phyloP scores from a whole-genome alignment of 495 filamentous ascomycete species.

The Penicillium robsamsonii region DNA sequence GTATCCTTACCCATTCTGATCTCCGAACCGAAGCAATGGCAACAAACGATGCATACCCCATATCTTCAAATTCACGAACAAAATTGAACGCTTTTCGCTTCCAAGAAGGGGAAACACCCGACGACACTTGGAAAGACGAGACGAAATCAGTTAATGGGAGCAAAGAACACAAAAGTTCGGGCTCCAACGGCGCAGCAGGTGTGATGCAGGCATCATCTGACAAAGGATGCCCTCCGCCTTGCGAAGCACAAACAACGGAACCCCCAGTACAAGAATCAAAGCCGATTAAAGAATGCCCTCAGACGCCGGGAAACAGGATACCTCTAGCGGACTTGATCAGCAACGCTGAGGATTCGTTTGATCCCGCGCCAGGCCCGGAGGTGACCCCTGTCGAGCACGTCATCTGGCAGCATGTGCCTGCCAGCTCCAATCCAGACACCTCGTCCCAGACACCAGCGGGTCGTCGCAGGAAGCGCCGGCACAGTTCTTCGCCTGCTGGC shows the following conservation, averaged over 20 bases:
- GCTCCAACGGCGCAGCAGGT: conserved; percentile 42
- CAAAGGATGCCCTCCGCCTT: conserved; percentile 23
- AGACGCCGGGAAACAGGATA: conserved; percentile 72
- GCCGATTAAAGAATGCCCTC: conserved; percentile 51
- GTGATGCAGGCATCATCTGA: conserved; percentile 25
- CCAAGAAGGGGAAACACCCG: conserved; percentile 29
- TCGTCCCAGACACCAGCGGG: conserved; percentile 47
- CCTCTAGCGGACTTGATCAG: conserved; percentile 79
- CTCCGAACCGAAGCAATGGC: conserved; percentile 26
- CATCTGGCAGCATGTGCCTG: conserved; percentile 62
- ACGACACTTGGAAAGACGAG: conserved; percentile 32
- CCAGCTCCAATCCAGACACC: conserved; percentile 42
- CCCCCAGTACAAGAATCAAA: conserved; percentile 30
- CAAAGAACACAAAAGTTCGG: conserved; percentile 42
- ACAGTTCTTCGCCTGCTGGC: conserved; percentile 77
- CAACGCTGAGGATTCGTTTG: conserved; percentile 59
- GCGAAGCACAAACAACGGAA: not conserved
- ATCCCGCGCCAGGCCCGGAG: conserved; percentile 37
- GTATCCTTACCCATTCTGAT: conserved; percentile 25
- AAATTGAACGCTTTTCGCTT: conserved; percentile 62
- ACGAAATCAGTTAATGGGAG: conserved; percentile 28
- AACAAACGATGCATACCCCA: conserved; percentile 29
- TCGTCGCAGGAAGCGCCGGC: conserved; percentile 66
- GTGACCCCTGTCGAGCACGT: conserved; percentile 70
- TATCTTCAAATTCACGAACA: conserved; percentile 54